A percentile compares a stretch with the other conserved stretches of the same genome.
These are phyloP conservation scores for Fusarium circinatum DNA, from an alignment of 2,329 filamentous ascomycete genomes.

Conservation along the genomic window DNA sequence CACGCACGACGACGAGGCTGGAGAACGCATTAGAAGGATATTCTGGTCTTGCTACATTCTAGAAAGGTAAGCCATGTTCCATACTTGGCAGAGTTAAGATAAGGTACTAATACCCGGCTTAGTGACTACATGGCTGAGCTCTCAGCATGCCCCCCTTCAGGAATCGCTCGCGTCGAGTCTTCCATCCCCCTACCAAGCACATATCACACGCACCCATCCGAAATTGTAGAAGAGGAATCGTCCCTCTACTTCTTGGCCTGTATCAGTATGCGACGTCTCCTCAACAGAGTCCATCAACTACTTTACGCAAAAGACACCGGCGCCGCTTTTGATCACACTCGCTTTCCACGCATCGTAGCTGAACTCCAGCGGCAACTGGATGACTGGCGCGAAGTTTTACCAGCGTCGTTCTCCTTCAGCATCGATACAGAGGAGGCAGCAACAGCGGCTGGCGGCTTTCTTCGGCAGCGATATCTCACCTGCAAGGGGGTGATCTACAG, in stretches of 20 bases:
- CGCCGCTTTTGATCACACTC: conserved; percentile 55
- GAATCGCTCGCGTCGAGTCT: conserved; percentile 62
- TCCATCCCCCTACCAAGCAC: conserved; percentile 59
- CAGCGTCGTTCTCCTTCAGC: conserved; percentile 54
- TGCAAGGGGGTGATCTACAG: conserved; percentile 64
- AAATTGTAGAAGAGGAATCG: conserved; percentile 56
- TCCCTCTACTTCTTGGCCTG: conserved; percentile 65
- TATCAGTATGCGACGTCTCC: conserved; percentile 60
- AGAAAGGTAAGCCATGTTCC: conserved; percentile 52
- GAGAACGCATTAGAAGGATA: conserved; percentile 60
- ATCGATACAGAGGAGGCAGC: conserved; percentile 45
- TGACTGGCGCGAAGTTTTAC: conserved; percentile 60
- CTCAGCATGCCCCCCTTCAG: conserved; percentile 60
- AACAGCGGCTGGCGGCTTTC: conserved; percentile 58
- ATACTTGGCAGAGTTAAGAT: accelerated
- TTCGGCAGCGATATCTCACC: conserved; percentile 62
- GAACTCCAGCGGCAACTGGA: conserved; percentile 61
- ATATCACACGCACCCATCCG: conserved; percentile 56
- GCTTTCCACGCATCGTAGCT: conserved; percentile 59
- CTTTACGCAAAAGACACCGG: conserved; percentile 59
- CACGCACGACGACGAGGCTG: conserved; percentile 51
- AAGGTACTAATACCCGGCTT: accelerated
- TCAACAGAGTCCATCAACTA: conserved; percentile 61
- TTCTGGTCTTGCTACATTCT: conserved; percentile 67
- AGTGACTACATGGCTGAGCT: conserved; percentile 65